These are phyloP conservation scores for Endocalyx cinctus DNA, from an alignment of 2,329 filamentous ascomycete genomes.

Conservation along the genomic window DNA sequence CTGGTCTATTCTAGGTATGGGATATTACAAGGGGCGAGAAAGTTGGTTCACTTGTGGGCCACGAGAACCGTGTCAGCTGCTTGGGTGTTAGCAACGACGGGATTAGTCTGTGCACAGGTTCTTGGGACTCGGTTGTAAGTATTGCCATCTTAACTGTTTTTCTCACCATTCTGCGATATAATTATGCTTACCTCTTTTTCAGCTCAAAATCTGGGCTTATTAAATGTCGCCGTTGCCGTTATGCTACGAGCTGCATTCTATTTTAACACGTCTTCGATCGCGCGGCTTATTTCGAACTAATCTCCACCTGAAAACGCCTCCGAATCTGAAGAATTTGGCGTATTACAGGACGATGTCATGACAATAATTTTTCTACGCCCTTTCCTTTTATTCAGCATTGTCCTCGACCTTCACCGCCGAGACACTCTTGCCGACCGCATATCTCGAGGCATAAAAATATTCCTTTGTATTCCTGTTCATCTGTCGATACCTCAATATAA, in stretches of 20 bases:
- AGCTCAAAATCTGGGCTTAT: conserved; percentile 89
- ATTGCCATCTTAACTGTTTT: neutral
- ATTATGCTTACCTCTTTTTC: conserved; percentile 36
- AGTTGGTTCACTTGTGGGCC: conserved; percentile 91
- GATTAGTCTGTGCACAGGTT: conserved; percentile 98
- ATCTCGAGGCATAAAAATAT: conserved; percentile 17
- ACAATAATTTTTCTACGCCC: conserved; percentile 34
- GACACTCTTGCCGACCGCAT: conserved; percentile 16
- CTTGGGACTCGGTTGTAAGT: conserved; percentile 97
- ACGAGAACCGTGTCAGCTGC: conserved; percentile 98
- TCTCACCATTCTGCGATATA: conserved; percentile 14
- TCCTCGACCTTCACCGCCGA: conserved; percentile 22
- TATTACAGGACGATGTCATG: conserved; percentile 45
- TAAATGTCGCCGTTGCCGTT: conserved; percentile 34
- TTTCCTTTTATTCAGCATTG: conserved; percentile 25
- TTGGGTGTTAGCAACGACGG: conserved; percentile 98
- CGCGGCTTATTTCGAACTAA: conserved; percentile 30
- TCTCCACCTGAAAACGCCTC: conserved; percentile 33
- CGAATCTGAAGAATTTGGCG: conserved; percentile 38
- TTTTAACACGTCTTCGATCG: conserved; percentile 7
- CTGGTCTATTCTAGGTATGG: conserved; percentile 68
- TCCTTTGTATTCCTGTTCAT: conserved; percentile 14
- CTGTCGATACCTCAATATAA: conserved; percentile 23
- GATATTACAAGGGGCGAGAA: conserved; percentile 95
- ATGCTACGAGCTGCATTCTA: conserved; percentile 9